Percentiles rank a stretch among this genome's conserved stretches.
Evolutionary conservation across 495 filamentous ascomycete genomes (phyloP).

Genomic region (Hypoxylon cercidicola): DNA sequence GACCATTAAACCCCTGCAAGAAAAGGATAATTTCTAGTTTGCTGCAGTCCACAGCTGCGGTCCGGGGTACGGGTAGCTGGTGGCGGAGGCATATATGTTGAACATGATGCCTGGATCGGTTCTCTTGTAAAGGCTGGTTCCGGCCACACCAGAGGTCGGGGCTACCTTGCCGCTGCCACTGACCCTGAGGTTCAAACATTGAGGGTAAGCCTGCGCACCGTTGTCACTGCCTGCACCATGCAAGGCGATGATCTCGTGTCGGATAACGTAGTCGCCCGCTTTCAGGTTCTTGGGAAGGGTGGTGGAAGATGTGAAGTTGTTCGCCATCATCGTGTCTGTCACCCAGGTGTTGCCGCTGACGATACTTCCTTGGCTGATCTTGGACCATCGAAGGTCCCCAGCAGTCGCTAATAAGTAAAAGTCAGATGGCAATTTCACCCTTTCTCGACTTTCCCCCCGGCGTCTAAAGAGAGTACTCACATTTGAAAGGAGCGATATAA

Average conservation of each 20-base stretch:
- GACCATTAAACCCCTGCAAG: background rate
- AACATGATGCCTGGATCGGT: conserved; percentile 65
- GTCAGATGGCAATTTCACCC: background rate
- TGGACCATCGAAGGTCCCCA: conserved; percentile 68
- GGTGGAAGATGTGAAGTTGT: conserved; percentile 69
- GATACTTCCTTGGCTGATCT: conserved; percentile 68
- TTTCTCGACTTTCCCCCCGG: background rate
- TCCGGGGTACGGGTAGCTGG: conserved; percentile 47
- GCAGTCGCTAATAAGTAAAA: conserved; percentile 58
- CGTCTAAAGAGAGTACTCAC: conserved; percentile 27
- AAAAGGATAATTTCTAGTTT: background rate
- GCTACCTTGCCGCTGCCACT: conserved; percentile 64
- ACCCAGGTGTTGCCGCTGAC: conserved; percentile 65
- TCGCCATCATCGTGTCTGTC: conserved; percentile 68
- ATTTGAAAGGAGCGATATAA: conserved; percentile 73
- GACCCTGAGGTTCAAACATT: conserved; percentile 72
- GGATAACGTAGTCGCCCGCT: conserved; percentile 72
- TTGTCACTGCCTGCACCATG: conserved; percentile 65
- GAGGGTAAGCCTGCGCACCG: conserved; percentile 75
- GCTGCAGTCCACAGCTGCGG: conserved; percentile 31
- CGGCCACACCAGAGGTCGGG: conserved; percentile 48
- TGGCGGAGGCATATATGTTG: conserved; percentile 63
- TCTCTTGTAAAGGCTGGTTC: conserved; percentile 63
- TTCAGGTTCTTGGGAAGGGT: conserved; percentile 66
- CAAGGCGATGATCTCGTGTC: conserved; percentile 78